Percentiles rank a stretch among this genome's conserved stretches.
phyloP scores from a whole-genome alignment of 1,284 basidiomycete species.

The Papiliotrema laurentii region DNA sequence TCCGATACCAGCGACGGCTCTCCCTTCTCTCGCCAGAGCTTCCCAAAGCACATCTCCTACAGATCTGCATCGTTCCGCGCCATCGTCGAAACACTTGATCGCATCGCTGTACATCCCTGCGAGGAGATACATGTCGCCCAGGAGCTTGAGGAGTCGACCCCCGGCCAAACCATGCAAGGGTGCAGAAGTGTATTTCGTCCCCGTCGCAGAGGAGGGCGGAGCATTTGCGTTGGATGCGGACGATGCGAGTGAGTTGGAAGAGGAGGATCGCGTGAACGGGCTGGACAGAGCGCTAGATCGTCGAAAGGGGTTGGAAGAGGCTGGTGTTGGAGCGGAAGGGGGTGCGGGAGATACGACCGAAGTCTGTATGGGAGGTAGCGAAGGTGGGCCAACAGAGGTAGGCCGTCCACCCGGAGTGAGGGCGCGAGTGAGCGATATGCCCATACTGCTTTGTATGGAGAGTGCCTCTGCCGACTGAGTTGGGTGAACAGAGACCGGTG shows the following conservation, averaged over 20 bases:
- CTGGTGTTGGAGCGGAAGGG: constrained; percentile 5
- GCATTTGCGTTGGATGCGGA: constrained; percentile 9
- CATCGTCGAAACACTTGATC: constrained; percentile 76
- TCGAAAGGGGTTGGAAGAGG: constrained; percentile 38
- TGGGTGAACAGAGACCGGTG: constrained; percentile 15
- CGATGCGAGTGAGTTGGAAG: constrained; percentile 23
- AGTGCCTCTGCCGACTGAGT: constrained; percentile 21
- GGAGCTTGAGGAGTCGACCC: constrained; percentile 68
- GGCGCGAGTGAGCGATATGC: constrained; percentile 25
- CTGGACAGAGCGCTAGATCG: constrained; percentile 32
- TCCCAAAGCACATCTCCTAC: constrained; percentile 79
- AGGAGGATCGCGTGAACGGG: constrained; percentile 31
- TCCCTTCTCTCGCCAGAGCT: constrained; percentile 74
- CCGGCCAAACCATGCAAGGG: constrained; percentile 35
- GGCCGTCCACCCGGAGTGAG: constrained; percentile 42
- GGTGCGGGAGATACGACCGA: constrained; percentile 38
- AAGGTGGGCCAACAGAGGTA: constrained; percentile 34
- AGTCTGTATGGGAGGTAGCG: constrained; percentile 31
- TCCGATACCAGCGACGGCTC: constrained; percentile 69
- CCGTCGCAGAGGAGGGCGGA: background rate
- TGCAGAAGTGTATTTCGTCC: constrained; percentile 32
- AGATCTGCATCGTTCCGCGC: constrained; percentile 64
- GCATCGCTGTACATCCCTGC: constrained; percentile 77
- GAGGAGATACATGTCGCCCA: constrained; percentile 82
- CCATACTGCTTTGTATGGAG: constrained; percentile 12